Evolutionary conservation across 2,329 filamentous ascomycete species (phyloP), one percentile per base, ranked within the genome.

Genomic region (Alternaria triticimaculans): DNA sequence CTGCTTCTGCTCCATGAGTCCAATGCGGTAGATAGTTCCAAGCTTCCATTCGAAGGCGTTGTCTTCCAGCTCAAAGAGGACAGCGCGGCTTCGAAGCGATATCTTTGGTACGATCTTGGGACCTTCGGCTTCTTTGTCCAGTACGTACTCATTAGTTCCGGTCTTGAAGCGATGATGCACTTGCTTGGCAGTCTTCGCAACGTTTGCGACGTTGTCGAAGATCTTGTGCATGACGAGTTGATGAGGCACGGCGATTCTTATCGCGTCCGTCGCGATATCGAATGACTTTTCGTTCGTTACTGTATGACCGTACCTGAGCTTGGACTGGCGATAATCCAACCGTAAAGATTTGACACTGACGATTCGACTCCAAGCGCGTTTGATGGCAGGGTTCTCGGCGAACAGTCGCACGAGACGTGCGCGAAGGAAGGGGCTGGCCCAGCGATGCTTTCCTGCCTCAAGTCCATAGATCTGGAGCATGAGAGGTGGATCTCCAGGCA

Each of bases 21-120:
- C 96, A 49, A 93, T 89, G 30, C 95, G 90, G 78, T 98, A 99
- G 55, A 99, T 99, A 75, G 94, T 90, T 15, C 94, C 93, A 10
- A 99, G 84, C 77, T 97, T 98, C 92, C 94, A 99, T 78, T 99
- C 96, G 74, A 99, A 99, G 0, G 93, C 91, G 54, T 96, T 95
- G 77, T 99, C 96, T 80, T 99, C 96, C 37, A 99, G 85, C 75
- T 98, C 95, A 63, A 99, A 95, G 3, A 97, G 82, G 23, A 99
- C 85, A 6, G 92, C 92, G 72, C 92, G 92, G 58, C 91, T 91
- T 55, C 94, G 89, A 10, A 99, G 70, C 0, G 94, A 95, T 21
- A 99, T 84, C 75, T 92, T 95, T 2, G 96, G 96, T 0, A 99
- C 89, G 49, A 88, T 84, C 78, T 96, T 98, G 0, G 96, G 93